These are phyloP conservation scores for Bipolaris cookei DNA, from an alignment of 2,329 filamentous ascomycete species.

Conservation along the genomic window DNA sequence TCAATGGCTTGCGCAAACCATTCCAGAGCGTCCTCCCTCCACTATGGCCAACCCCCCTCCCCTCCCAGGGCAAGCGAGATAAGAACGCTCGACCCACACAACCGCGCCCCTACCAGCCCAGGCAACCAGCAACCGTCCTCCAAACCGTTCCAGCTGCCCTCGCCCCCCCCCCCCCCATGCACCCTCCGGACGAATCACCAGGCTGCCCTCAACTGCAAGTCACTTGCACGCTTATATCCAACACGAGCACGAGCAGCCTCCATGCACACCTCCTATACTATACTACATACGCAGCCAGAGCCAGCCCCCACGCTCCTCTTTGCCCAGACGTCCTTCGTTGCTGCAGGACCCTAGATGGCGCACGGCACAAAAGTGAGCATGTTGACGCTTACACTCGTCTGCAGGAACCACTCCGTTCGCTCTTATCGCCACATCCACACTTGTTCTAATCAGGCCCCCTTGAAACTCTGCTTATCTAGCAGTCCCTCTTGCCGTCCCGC, in stretches of 20 bases:
- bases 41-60: neutral
- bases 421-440: slow-evolving; percentile 20
- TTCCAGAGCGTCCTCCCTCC: slow-evolving; percentile 1
- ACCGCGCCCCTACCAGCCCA: slow-evolving; percentile 24
- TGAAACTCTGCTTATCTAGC: slow-evolving; percentile 11
- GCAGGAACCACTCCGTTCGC: slow-evolving; percentile 33
- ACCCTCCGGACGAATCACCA: slow-evolving; percentile 15
- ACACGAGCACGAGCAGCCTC: slow-evolving; percentile 16
- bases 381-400: slow-evolving; percentile 12
- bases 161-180: neutral
- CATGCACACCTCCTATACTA: slow-evolving; percentile 11
- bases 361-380: slow-evolving; percentile 13
- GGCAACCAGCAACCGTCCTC: slow-evolving; percentile 25
- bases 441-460: slow-evolving; percentile 13
- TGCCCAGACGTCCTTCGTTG: slow-evolving; percentile 23
- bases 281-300: slow-evolving; percentile 3
- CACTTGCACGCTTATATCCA: slow-evolving; percentile 30
- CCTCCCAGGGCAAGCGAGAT: slow-evolving; percentile 34
- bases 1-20: slow-evolving; percentile 29
- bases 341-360: slow-evolving; percentile 15
- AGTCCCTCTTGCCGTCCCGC: slow-evolving; percentile 7
- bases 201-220: slow-evolving; percentile 29
- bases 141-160: slow-evolving; percentile 18
- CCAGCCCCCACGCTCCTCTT: slow-evolving; percentile 40
- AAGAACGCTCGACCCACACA: slow-evolving; percentile 25